Evolutionary conservation across 2,329 filamentous ascomycete genomes (phyloP).

Genomic region (Berkeleyomyces basicola): DNA sequence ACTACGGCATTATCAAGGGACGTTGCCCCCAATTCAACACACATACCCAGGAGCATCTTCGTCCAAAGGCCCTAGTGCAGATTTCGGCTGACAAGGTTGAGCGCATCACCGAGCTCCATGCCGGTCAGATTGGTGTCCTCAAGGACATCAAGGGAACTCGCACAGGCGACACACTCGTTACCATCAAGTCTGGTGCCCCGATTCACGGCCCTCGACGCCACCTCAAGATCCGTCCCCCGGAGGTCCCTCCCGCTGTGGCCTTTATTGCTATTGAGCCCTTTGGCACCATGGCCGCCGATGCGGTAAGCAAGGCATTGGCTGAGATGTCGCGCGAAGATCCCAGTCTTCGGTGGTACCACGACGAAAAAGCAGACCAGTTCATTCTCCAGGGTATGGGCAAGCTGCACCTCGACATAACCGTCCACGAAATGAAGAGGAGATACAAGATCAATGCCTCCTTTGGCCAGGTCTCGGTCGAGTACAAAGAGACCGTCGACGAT

Average conservation of each 20-base stretch:
- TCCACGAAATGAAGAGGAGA: constrained; percentile 73
- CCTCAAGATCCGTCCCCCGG: constrained; percentile 71
- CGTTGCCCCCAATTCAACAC: constrained; percentile 75
- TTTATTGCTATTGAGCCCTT: constrained; percentile 84
- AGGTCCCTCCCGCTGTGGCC: constrained; percentile 84
- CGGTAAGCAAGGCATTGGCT: constrained; percentile 57
- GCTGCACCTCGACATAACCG: constrained; percentile 82
- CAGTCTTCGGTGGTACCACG: constrained; percentile 66
- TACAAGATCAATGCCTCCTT: constrained; percentile 69
- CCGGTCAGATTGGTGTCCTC: constrained; percentile 88
- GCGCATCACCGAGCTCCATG: constrained; percentile 61
- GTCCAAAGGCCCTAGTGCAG: constrained; percentile 64
- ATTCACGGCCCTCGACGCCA: constrained; percentile 53
- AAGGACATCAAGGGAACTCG: constrained; percentile 79
- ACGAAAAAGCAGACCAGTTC: constrained; percentile 85
- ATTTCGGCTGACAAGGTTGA: constrained; percentile 82
- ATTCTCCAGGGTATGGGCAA: constrained; percentile 93
- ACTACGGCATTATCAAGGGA: constrained; percentile 62
- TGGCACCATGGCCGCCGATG: constrained; percentile 61
- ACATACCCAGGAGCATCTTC: constrained; percentile 61
- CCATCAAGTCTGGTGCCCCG: constrained; percentile 44
- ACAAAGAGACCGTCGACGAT: constrained; percentile 62
- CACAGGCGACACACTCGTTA: constrained; percentile 81
- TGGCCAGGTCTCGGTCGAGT: constrained; percentile 87
- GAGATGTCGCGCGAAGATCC: constrained; percentile 82